These are phyloP conservation scores for Trichocomaceae sp. DNA, from an alignment of 2,329 filamentous ascomycete genomes.

Conservation along the genomic window DNA sequence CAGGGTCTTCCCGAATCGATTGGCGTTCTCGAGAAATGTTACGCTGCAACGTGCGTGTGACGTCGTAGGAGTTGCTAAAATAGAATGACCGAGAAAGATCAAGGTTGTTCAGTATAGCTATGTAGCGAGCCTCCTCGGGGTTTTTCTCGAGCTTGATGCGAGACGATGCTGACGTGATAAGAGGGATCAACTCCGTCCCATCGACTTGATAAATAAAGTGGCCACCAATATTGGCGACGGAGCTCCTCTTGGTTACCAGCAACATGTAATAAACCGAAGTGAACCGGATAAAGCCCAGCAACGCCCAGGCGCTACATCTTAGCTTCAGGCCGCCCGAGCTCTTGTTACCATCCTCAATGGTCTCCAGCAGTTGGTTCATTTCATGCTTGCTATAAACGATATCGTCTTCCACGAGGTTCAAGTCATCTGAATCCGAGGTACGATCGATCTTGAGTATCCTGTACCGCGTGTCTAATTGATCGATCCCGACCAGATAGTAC, in stretches of 20 bases:
- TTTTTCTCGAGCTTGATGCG: constrained; percentile 74
- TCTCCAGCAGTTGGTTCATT: constrained; percentile 86
- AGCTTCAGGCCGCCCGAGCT: constrained; percentile 82
- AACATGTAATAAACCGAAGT: constrained; percentile 97
- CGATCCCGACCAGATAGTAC: constrained; percentile 91
- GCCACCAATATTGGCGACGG: constrained; percentile 90
- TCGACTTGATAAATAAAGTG: constrained; percentile 96
- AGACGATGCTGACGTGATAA: constrained; percentile 63
- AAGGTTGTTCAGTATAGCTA: constrained; percentile 81
- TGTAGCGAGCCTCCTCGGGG: constrained; percentile 80
- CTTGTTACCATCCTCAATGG: constrained; percentile 92
- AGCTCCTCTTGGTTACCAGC: constrained; percentile 89
- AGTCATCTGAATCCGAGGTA: constrained; percentile 68
- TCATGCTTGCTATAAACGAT: constrained; percentile 88
- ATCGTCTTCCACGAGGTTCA: constrained; percentile 87
- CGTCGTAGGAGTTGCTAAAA: constrained; percentile 97
- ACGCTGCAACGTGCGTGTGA: constrained; percentile 83
- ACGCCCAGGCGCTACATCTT: constrained; percentile 84
- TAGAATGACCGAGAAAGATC: constrained; percentile 91
- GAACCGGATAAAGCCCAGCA: constrained; percentile 92
- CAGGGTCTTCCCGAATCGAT: constrained; percentile 58
- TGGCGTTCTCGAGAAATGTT: constrained; percentile 79
- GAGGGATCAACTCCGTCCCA: constrained; percentile 80
- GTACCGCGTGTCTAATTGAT: constrained; percentile 81
- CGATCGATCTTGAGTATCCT: constrained; percentile 92